Conservation (phyloP, 2,329 filamentous ascomycete genomes). For the Pestalotiopsis sp. region DNA sequence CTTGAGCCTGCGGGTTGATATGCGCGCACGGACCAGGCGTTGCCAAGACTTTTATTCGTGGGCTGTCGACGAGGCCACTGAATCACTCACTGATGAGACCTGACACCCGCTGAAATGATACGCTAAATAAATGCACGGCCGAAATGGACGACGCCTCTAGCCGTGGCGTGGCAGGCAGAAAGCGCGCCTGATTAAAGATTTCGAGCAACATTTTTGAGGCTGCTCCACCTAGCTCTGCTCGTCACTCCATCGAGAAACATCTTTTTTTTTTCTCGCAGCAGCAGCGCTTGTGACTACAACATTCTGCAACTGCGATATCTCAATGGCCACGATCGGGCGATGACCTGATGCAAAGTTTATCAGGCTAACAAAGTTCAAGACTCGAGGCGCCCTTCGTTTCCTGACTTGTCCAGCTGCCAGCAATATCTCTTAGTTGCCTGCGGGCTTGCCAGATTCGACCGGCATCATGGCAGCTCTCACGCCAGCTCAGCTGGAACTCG, state of each 20-base stretch:
- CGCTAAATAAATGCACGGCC: not conserved
- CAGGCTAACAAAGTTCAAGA: conserved; percentile 5
- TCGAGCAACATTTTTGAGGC: not conserved
- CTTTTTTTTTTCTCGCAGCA: not conserved
- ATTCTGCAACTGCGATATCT: not conserved
- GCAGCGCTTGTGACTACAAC: not conserved
- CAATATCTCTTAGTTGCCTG: not conserved
- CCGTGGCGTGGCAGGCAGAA: not conserved
- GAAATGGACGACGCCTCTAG: not conserved
- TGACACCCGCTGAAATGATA: not conserved
- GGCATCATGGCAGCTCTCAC: conserved; percentile 37
- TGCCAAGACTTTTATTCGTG: not conserved
- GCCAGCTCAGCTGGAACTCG: conserved; percentile 60
- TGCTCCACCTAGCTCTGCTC: not conserved
- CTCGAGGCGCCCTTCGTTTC: conserved; percentile 1
- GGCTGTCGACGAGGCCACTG: not conserved
- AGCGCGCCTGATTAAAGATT: not conserved
- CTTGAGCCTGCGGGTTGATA: not conserved
- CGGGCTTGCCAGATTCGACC: not conserved
- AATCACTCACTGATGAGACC: no score
- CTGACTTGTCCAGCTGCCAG: not conserved
- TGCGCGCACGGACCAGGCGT: not conserved
- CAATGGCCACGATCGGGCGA: not conserved
- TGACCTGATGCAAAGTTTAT: not conserved
- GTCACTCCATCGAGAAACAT: not conserved